Evolutionary conservation across 1,284 basidiomycete genomes (phyloP), one percentile per base, ranked within the genome.

Genomic region (Ceratobasidium sp.): DNA sequence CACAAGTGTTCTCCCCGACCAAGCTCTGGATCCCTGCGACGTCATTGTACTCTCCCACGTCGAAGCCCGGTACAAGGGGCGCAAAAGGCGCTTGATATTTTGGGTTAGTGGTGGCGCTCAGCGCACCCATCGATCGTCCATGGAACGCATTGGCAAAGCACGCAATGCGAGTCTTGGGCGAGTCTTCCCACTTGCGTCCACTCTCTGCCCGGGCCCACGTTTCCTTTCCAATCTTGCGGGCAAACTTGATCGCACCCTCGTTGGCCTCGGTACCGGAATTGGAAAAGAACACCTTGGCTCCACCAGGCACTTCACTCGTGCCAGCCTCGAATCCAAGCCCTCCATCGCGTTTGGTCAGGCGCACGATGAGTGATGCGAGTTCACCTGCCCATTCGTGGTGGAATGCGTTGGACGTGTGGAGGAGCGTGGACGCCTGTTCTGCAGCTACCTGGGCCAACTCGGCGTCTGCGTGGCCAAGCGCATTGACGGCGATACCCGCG

Each of bases 401-500:
- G 80, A 91, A 98, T 25, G 94, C 88, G 80, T 99, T 99, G 73
- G 91, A 93, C 25, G 90, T 85, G 79, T 99, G 96, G 31, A 94
- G 81, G 20, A 99, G 81, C 75, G 87, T 91, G 32, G 81, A 82
- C 0, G 91, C 87, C 81, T 98, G 94, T 71, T 87, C 86, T 54
- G 83, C 81, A 75, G 96, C 79, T 47, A 89, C 85, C 81, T 90
- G 79, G 3, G 84, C 79, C 64, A 92, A 83, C 55, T 86, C 87
- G 32, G 86, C 84, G 75, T 96, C 94, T 4, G 87, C 88, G 76
- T 97, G 95, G 7, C 96, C 95, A 15, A 99, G 82, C 3, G 96
- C 92, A 76, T 97, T 98, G 68, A 99, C 97, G 15, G 97, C 97
- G 74, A 99, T 98, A n/a, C 97, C 97, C 0, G 94, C 94, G 72